phyloP scores from a whole-genome alignment of 495 filamentous ascomycete genomes.

The Xylaria bambusicola region DNA sequence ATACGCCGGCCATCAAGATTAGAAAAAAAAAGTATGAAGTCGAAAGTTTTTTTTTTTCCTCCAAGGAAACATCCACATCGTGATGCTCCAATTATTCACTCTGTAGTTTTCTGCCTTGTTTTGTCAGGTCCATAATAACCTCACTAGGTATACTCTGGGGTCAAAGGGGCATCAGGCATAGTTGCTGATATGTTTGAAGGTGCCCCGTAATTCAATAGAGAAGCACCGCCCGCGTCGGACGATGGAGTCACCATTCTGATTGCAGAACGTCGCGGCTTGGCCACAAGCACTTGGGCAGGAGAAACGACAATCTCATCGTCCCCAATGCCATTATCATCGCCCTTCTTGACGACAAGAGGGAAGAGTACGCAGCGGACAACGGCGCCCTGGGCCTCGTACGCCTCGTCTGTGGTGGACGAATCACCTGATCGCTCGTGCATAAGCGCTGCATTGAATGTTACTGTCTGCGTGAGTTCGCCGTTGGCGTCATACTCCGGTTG shows the following conservation, averaged over 20 bases:
- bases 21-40: too few relatives aligned
- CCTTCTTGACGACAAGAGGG: conserved; percentile 91
- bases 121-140: conserved; percentile 3
- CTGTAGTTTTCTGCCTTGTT: too few relatives aligned
- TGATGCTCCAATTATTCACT: too few relatives aligned
- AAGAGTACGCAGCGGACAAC: conserved; percentile 89
- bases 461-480: conserved; percentile 80
- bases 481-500: conserved; percentile 92
- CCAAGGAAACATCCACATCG: too few relatives aligned
- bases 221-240: conserved; percentile 33
- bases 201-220: conserved; percentile 27
- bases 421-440: conserved; percentile 91
- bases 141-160: conserved; percentile 28
- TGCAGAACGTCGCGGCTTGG: conserved; percentile 27
- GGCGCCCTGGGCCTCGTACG: conserved; percentile 71
- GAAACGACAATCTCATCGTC: conserved; percentile 92
- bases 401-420: conserved; percentile 59
- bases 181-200: conserved; percentile 29
- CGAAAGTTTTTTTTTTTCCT: too few relatives aligned
- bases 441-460: conserved; percentile 80
- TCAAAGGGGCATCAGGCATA: conserved; percentile 31
- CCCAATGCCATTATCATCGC: conserved; percentile 79
- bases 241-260: conserved; percentile 34
- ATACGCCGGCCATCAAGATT: conserved; percentile 3
- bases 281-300: conserved; percentile 89